phyloP scores from a whole-genome alignment of 768 basidiomycete species.

The Lactifluus hygrophoroides region DNA sequence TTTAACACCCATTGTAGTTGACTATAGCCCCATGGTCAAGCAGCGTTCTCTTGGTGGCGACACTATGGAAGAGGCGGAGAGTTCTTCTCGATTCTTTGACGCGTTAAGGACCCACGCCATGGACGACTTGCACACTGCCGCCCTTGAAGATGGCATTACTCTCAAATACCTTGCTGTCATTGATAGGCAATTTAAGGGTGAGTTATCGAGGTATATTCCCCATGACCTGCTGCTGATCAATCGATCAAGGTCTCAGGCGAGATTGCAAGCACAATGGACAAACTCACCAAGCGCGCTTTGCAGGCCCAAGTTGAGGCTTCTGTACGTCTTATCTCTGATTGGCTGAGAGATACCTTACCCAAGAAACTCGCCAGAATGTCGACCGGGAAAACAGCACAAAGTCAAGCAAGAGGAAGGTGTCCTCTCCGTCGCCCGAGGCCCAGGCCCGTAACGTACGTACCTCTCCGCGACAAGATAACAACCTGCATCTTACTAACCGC shows the following conservation, averaged over 20 bases:
- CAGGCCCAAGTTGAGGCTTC: slow-evolving; percentile 86
- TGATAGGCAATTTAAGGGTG: slow-evolving; percentile 75
- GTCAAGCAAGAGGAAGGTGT: slow-evolving; percentile 81
- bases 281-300: slow-evolving; percentile 72
- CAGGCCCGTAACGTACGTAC: slow-evolving; percentile 42
- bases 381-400: slow-evolving; percentile 80
- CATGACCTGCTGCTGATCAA: not conserved
- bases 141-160: slow-evolving; percentile 75
- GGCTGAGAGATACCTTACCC: not conserved
- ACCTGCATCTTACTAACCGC: not conserved
- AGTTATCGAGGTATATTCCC: not conserved
- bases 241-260: slow-evolving; percentile 45
- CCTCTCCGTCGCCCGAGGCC: slow-evolving; percentile 64
- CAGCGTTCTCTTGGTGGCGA: slow-evolving; percentile 74
- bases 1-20: slow-evolving; percentile 28
- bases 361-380: slow-evolving; percentile 47
- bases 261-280: slow-evolving; percentile 79
- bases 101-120: slow-evolving; percentile 75
- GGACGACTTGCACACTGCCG: slow-evolving; percentile 79
- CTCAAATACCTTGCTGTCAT: slow-evolving; percentile 83
- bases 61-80: slow-evolving; percentile 60
- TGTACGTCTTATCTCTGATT: slow-evolving; percentile 32
- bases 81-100: slow-evolving; percentile 71
- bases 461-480: not conserved
- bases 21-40: slow-evolving; percentile 61